These are phyloP conservation scores for Paspalum vaginatum DNA, from an alignment of 176 grass and related monocot species.

Conservation along the genomic window DNA sequence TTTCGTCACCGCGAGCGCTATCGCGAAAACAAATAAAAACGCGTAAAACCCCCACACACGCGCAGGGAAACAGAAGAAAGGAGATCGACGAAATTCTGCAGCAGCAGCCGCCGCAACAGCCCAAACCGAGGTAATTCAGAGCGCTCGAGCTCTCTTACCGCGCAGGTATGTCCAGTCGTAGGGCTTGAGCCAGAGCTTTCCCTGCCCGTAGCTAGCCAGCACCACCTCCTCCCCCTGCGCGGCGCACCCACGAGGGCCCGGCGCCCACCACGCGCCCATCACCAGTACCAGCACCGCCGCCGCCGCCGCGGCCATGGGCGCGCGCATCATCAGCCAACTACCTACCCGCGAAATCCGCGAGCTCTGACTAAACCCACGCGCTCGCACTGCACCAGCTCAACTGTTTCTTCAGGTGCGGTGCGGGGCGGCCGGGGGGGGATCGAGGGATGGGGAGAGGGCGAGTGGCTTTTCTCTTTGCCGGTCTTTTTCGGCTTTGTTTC, in stretches of 20 bases:
- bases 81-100: background rate
- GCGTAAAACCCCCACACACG: background rate
- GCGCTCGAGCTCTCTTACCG: constrained; percentile 33
- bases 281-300: constrained; percentile 1
- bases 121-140: constrained; percentile 9
- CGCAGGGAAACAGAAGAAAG: background rate
- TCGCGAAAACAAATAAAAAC: background rate
- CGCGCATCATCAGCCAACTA: background rate
- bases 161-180: constrained; percentile 96
- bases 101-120: background rate
- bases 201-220: constrained; percentile 64
- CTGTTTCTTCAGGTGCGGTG: background rate
- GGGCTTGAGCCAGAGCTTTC: constrained; percentile 60
- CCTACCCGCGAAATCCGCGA: background rate
- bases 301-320: constrained; percentile 21
- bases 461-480: constrained; percentile 25
- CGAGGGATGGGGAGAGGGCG: too few species aligned
- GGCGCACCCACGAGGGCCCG: background rate
- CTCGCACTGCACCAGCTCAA: background rate
- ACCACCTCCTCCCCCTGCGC: constrained; percentile 47
- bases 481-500: constrained; percentile 27
- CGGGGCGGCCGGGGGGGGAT: too few species aligned
- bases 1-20: background rate
- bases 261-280: constrained; percentile 23
- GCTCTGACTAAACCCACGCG: constrained; percentile 42